Base-by-base conservation (phyloP, 805 yeast genomes). In the Candida insectorum region DNA sequence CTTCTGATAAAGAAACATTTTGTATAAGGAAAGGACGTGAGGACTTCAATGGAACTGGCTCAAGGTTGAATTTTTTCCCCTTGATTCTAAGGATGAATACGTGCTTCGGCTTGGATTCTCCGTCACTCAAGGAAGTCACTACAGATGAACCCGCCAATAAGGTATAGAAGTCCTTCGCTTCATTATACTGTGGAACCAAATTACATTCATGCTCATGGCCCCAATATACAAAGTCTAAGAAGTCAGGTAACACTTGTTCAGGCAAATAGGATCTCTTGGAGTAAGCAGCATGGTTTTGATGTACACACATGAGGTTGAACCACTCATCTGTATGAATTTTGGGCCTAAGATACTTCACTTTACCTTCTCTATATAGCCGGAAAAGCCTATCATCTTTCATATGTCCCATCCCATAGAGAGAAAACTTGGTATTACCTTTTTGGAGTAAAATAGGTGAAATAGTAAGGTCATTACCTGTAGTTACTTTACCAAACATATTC, bases 141-240 rank as follows among this genome's bases (percentile, higher is more conserved):
- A 93, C 84, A 0, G 96, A 84, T 1, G 96, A 85, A 1, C 98
- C 98, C 0, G 96, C 93, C 53, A 88, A 96, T 24, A 93, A 66
- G 0, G 88, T 87, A 35, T 77, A 77, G 51, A 91, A 87, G 1
- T 81, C 82, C 2, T 72, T 73, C 8, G 69, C 70, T 1, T 76
- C 65, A 47, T 82, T 81, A 28, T 65, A 65, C 1, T 67, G 71
- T 0, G 95, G 77, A 37, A 75, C 76, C 1, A 91, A 85, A 4
- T 81, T 70, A 51, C 97, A 87, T 53, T 93, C 97, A 58, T 93
- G 98, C 54, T 93, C 98, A 57, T 93, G 98, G 12, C 98, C 98
- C 98, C 98, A 93, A 2, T 89, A 62, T 0, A 93, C 80, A 36
- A 91, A 65, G 51, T 93, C 88, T 29, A 93, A 49, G 52, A 89